These are phyloP conservation scores for Oryza meridionalis DNA, from an alignment of 176 grass and related monocot genomes.

Conservation along the genomic window DNA sequence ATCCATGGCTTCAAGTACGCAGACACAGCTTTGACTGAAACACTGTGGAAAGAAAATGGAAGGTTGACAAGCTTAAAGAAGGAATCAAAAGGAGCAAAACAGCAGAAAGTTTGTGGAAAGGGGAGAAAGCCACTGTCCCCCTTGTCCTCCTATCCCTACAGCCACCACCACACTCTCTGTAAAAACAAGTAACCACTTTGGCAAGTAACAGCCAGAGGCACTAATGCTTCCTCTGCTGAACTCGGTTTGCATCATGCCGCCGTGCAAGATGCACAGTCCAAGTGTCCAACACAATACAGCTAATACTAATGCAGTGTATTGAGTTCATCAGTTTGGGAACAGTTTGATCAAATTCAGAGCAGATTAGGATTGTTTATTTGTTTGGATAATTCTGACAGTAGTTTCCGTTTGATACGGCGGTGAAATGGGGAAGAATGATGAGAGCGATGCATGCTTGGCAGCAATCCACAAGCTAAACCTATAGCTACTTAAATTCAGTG, in stretches of 20 bases:
- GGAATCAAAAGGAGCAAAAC: constrained; percentile 44
- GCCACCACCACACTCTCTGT: background rate
- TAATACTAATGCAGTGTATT: background rate
- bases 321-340: background rate
- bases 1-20: constrained; percentile 28
- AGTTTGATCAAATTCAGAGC: background rate
- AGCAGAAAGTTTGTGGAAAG: constrained; percentile 59
- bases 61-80: constrained; percentile 52
- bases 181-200: constrained; percentile 45
- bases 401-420: background rate
- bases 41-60: constrained; percentile 43
- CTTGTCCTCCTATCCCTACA: constrained; percentile 29
- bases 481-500: constrained; percentile 61
- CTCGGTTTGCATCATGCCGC: constrained; percentile 14
- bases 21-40: constrained; percentile 33
- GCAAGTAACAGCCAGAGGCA: constrained; percentile 23
- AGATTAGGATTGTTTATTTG: background rate
- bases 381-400: background rate
- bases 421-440: constrained; percentile 43
- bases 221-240: constrained; percentile 27
- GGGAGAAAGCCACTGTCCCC: constrained; percentile 43
- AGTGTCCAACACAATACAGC: background rate
- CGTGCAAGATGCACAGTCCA: background rate
- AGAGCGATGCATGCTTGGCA: constrained; percentile 52
- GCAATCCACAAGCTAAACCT: constrained; percentile 57